Evolutionary conservation across 306 rosid genomes (phyloP).

Genomic region (Erythrophleum fordii): DNA sequence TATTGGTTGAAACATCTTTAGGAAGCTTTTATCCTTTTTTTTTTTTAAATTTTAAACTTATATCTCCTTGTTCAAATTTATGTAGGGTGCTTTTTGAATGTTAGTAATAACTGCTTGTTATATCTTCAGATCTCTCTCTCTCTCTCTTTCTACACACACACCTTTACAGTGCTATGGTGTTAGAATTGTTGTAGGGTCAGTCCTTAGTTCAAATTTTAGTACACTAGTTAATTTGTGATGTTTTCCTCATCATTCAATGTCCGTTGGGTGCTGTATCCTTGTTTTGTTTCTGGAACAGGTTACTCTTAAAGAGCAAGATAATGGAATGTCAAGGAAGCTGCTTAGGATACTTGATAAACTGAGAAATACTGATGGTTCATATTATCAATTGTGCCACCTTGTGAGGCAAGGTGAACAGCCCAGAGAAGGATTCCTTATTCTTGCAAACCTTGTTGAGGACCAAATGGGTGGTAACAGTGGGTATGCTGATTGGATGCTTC

Average conservation of each 20-base stretch:
- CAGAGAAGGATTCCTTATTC: slow-evolving; percentile 86
- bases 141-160: neutral
- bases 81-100: slow-evolving; percentile 20
- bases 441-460: slow-evolving; percentile 90
- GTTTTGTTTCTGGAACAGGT: slow-evolving; percentile 57
- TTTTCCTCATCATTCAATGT: slow-evolving; percentile 30
- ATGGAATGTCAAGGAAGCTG: slow-evolving; percentile 86
- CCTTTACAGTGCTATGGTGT: neutral
- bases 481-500: slow-evolving; percentile 91
- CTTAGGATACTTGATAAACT: slow-evolving; percentile 63
- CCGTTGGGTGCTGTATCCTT: slow-evolving; percentile 23
- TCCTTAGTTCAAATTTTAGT: slow-evolving; percentile 17
- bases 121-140: neutral
- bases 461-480: slow-evolving; percentile 83
- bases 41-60: too few relatives aligned
- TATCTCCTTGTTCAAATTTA: slow-evolving; percentile 1
- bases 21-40: neutral
- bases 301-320: slow-evolving; percentile 60
- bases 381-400: slow-evolving; percentile 73
- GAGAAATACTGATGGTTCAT: slow-evolving; percentile 69
- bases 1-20: neutral
- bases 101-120: neutral
- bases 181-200: slow-evolving; percentile 14
- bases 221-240: neutral
- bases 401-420: slow-evolving; percentile 99